A percentile compares a stretch with the other conserved stretches of the same genome.
These are phyloP conservation scores for Sarocladiaceae sp. DNA, from an alignment of 2,329 filamentous ascomycete species.

Conservation along the genomic window DNA sequence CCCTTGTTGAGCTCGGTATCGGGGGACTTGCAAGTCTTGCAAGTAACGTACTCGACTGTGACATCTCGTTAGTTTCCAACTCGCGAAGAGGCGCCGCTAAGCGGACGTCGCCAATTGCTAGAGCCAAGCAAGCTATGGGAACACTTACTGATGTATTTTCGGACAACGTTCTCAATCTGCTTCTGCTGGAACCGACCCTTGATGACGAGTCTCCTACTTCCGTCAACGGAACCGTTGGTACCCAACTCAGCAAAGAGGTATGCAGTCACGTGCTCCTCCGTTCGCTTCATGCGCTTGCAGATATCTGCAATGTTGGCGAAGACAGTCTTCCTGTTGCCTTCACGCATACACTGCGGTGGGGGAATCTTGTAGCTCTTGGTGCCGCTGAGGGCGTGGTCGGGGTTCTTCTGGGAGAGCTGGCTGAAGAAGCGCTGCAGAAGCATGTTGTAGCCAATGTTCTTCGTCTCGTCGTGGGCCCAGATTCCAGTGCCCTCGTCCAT, in stretches of 20 bases:
- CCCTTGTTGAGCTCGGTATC: conserved; percentile 97
- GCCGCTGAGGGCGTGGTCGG: conserved; percentile 84
- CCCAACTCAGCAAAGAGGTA: conserved; percentile 98
- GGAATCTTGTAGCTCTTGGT: conserved; percentile 98
- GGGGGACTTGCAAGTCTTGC: conserved; percentile 94
- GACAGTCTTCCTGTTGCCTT: conserved; percentile 99
- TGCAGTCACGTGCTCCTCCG: conserved; percentile 93
- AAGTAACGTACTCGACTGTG: conserved; percentile 91
- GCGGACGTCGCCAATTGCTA: too few relatives aligned
- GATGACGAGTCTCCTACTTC: conserved; percentile 89
- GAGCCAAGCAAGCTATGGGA: not conserved
- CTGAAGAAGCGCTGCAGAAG: conserved; percentile 92
- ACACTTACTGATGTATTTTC: conserved; percentile 84
- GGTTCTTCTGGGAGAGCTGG: conserved; percentile 92
- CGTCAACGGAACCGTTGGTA: conserved; percentile 93
- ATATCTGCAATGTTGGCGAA: conserved; percentile 99
- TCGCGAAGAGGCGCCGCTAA: not conserved
- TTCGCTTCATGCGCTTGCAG: conserved; percentile 98
- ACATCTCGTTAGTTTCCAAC: conserved; percentile 22
- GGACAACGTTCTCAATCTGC: conserved; percentile 94
- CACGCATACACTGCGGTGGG: conserved; percentile 94
- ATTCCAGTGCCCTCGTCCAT: conserved; percentile 85
- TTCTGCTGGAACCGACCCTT: conserved; percentile 99
- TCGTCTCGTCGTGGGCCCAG: conserved; percentile 78
- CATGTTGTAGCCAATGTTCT: conserved; percentile 76